A percentile compares a stretch with the other conserved stretches of the same genome.
Evolutionary conservation across 192 early-diverging fungal species (phyloP).

Genomic region (Linnemannia hyalina): DNA sequence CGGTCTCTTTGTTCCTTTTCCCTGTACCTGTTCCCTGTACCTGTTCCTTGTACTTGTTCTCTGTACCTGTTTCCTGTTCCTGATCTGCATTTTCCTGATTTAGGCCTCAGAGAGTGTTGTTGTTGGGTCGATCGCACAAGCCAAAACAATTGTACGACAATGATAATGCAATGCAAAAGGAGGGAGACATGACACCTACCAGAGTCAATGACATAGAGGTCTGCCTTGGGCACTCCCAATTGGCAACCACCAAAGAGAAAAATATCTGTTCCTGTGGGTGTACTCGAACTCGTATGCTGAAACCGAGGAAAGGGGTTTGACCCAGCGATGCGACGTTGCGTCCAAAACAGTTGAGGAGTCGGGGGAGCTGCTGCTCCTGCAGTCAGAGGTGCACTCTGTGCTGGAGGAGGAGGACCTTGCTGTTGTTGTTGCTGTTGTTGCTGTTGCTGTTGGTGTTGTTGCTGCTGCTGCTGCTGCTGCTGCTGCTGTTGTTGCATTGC

Average conservation of each 20-base stretch:
- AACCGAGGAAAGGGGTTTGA: constrained; percentile 53
- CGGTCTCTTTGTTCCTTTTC: neutral
- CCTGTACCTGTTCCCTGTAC: neutral
- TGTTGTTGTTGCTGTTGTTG: neutral
- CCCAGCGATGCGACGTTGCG: constrained; percentile 44
- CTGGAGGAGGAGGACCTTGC: neutral
- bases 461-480: neutral
- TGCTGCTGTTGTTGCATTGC: neutral
- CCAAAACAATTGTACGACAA: neutral
- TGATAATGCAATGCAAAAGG: no score
- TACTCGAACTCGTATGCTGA: constrained; percentile 45
- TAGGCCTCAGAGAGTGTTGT: neutral
- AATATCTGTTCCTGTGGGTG: constrained; percentile 49
- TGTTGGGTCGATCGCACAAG: neutral
- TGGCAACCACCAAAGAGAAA: constrained; percentile 46
- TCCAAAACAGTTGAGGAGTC: constrained; percentile 55
- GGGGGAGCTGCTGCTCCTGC: constrained; percentile 4
- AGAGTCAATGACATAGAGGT: constrained; percentile 50
- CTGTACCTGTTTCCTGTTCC: no score
- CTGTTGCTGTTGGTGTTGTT: neutral
- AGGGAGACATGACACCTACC: constrained; percentile 19
- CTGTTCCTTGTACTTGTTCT: neutral
- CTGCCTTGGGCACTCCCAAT: constrained; percentile 34
- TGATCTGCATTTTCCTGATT: constrained; percentile 1
- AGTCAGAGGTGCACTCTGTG: neutral